Base-by-base conservation (phyloP, 1,139 yeast genomes). In the Taphrina betulina region DNA sequence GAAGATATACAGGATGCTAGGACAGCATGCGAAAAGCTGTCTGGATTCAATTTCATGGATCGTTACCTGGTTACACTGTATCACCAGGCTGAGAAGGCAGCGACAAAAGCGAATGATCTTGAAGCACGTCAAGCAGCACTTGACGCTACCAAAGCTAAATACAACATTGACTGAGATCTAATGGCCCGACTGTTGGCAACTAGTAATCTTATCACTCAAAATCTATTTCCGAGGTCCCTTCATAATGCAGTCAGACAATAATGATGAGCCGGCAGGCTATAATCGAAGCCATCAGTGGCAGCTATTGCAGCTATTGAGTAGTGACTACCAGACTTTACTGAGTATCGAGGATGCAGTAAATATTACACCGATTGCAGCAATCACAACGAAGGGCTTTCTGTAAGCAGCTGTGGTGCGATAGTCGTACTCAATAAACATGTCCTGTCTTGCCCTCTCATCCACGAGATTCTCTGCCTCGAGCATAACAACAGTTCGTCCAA, bases 401-500 rank as follows among this genome's bases (percentile, higher is more conserved):
- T 29, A 14, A 16, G 22, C 29, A 26, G 45, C 35, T n/a, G 29
- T 14, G 3, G 26, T 24, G 29, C 42, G 35, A 23, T 35, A 43
- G 20, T 52, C 56, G 26, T 52, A 52, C 14, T 26, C 43, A 29
- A 52, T 36, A 17, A 35, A 17, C n/a, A 89, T 71, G 53, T 80
- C 80, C 37, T 81, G 74, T 46, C 75, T 73, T 59, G 78, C 75
- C 68, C 85, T 75, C 60, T 82, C 89, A 68, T 86, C 95, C 61
- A 86, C 78, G 62, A 90, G 68, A 67, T 86, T 83, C 24, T 70
- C 67, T 68, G 76, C 86, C 37, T 72, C 72, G 55, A 89, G 71
- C 16, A 82, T 77, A n/a, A 87, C 78, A 63, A 85, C 84, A 35
- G 86, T 82, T 63, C 92, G 94, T 24, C 98, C 98, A 41, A 76